These are phyloP conservation scores for Fomitiporia mediterranea DNA, from an alignment of 1,284 basidiomycete genomes.

Conservation along the genomic window DNA sequence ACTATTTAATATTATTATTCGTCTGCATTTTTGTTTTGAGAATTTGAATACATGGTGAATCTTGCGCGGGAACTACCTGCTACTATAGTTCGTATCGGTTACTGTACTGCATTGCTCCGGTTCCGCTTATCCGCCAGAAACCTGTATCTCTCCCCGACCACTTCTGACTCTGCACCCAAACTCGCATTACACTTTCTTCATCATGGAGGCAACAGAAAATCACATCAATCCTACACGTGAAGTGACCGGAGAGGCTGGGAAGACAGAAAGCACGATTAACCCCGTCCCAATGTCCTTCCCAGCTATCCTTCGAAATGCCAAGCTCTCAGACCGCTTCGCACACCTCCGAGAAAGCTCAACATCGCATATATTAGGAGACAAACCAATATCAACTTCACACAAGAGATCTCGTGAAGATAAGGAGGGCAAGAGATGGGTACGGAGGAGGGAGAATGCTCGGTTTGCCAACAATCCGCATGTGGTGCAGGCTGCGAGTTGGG, in stretches of 20 bases:
- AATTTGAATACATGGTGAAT: too few species aligned
- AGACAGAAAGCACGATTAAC: slow-evolving; percentile 2
- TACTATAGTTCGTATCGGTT: background rate
- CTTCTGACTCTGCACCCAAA: too few species aligned
- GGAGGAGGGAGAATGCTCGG: slow-evolving; percentile 70
- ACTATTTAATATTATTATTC: too few species aligned
- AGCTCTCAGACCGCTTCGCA: slow-evolving; percentile 46
- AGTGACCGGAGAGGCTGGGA: too few species aligned
- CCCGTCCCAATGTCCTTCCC: slow-evolving; percentile 66
- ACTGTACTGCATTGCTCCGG: background rate
- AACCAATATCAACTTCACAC: slow-evolving; percentile 26
- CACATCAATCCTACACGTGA: too few species aligned
- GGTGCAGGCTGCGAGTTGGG: slow-evolving; percentile 50
- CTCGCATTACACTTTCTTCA: too few species aligned
- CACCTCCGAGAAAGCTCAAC: slow-evolving; percentile 36
- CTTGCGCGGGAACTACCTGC: background rate
- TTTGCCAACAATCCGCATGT: slow-evolving; percentile 71
- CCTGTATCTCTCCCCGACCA: background rate
- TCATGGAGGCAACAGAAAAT: too few species aligned
- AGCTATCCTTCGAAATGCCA: slow-evolving; percentile 56
- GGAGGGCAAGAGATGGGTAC: slow-evolving; percentile 70
- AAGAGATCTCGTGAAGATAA: slow-evolving; percentile 49
- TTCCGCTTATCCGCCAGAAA: background rate
- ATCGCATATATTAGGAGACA: slow-evolving; percentile 16
- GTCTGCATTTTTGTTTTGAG: too few species aligned